Conservation (phyloP, 2,329 filamentous ascomycete genomes). For the Colletotrichum musae region DNA sequence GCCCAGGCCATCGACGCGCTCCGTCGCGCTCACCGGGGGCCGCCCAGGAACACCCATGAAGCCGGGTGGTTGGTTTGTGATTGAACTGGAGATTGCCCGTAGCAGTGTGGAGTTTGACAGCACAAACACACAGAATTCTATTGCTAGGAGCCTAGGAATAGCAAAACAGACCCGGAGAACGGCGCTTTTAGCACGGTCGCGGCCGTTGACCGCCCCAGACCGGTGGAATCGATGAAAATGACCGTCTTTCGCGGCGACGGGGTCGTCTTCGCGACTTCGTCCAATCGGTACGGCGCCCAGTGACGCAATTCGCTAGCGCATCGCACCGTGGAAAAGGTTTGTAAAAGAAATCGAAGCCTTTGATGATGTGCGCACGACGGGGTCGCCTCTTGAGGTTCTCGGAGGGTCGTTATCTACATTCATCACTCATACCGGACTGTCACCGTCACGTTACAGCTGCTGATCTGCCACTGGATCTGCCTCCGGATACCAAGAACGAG, state of each 20-base stretch:
- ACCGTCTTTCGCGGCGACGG: conserved; percentile 6
- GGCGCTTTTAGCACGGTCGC: conserved; percentile 11
- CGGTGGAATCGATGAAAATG: not conserved
- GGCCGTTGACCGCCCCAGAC: conserved; percentile 15
- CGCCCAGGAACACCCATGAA: conserved; percentile 21
- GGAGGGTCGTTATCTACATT: not conserved
- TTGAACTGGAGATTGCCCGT: conserved; percentile 36
- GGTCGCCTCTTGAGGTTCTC: too few species aligned
- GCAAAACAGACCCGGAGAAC: not conserved
- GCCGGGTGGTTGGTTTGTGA: not conserved
- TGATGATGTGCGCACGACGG: not conserved
- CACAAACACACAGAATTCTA: not conserved
- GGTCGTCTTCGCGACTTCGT: not conserved
- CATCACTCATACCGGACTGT: conserved; percentile 1
- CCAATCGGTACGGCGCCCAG: conserved; percentile 25
- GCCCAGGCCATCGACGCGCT: not conserved
- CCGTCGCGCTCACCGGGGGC: conserved; percentile 8
- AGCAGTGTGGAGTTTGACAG: conserved; percentile 21
- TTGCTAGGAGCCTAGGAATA: not conserved
- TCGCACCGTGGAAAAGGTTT: conserved; percentile 13
- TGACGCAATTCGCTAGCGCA: conserved; percentile 12
- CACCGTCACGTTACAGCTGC: not conserved
- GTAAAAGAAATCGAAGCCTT: not conserved
- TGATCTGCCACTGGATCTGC: not conserved
- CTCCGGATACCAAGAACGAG: conserved; percentile 10